Conservation (phyloP, 164 flowering plant species). For the Euptelea pleiosperma region DNA sequence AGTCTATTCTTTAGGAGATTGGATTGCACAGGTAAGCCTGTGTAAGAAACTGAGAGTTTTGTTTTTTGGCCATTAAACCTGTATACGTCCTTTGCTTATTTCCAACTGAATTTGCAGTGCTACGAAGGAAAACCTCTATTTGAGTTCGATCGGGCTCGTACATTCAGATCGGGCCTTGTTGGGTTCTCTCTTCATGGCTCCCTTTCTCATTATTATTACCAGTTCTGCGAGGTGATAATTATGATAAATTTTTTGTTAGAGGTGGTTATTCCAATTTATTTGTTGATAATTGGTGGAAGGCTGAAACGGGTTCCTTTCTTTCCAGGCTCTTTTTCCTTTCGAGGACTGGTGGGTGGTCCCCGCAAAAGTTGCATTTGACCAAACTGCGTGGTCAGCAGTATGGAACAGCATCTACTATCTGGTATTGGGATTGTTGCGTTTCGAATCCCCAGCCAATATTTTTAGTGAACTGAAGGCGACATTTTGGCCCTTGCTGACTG, state of each 20-base stretch:
- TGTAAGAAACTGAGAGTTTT: neutral
- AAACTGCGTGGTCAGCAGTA: conserved; percentile 80
- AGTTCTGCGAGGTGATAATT: conserved; percentile 64
- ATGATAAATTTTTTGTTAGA: neutral
- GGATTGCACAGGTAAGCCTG: conserved; percentile 7
- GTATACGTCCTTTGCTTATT: neutral
- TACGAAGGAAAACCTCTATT: conserved; percentile 74
- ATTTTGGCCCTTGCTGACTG: conserved; percentile 86
- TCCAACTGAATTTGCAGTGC: conserved; percentile 38
- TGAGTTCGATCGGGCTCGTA: conserved; percentile 61
- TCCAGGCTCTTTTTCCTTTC: conserved; percentile 79
- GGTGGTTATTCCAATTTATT: neutral
- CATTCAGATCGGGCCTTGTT: conserved; percentile 74
- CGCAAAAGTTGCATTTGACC: conserved; percentile 85
- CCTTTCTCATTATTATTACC: conserved; percentile 75
- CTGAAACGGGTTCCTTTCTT: conserved; percentile 18
- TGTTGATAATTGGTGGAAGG: conserved; percentile 3
- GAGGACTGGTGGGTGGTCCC: conserved; percentile 98
- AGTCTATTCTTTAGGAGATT: conserved; percentile 11
- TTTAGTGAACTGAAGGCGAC: conserved; percentile 63
- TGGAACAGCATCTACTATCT: conserved; percentile 90
- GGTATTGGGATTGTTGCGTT: conserved; percentile 63
- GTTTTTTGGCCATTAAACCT: neutral
- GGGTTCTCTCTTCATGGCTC: conserved; percentile 83
- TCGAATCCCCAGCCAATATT: conserved; percentile 58